Evolutionary conservation across 805 yeast genomes (phyloP).

Genomic region (Kuraishia piskuri): DNA sequence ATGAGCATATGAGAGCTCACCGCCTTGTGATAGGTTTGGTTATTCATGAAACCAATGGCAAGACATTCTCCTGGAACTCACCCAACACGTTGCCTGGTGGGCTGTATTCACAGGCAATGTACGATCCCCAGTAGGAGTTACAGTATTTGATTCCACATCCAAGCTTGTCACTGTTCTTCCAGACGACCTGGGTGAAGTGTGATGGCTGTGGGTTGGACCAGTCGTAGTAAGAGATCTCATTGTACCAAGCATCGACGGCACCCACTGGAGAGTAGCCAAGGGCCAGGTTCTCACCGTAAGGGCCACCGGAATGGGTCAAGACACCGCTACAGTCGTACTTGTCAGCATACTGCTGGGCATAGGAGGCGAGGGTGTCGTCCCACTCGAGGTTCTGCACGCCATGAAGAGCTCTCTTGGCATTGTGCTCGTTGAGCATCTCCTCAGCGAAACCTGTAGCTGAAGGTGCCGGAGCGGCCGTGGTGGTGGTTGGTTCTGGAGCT

Average conservation of each 20-base stretch:
- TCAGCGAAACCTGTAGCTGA: slow-evolving; percentile 25
- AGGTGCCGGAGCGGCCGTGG: slow-evolving; percentile 13
- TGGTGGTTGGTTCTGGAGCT: slow-evolving; percentile 3
- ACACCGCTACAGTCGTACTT: slow-evolving; percentile 46
- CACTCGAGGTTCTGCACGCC: slow-evolving; percentile 43
- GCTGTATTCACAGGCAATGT: slow-evolving; percentile 65
- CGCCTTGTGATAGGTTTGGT: background rate
- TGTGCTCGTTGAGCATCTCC: slow-evolving; percentile 51
- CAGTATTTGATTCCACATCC: slow-evolving; percentile 74
- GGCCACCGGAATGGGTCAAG: slow-evolving; percentile 56
- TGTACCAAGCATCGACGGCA: slow-evolving; percentile 72
- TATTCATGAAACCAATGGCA: slow-evolving; percentile 8
- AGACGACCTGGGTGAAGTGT: slow-evolving; percentile 76
- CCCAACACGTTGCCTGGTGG: slow-evolving; percentile 68
- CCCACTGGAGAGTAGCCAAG: slow-evolving; percentile 51
- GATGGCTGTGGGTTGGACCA: slow-evolving; percentile 40
- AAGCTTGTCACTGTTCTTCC: slow-evolving; percentile 51
- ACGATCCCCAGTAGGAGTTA: slow-evolving; percentile 32
- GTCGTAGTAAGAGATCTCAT: slow-evolving; percentile 47
- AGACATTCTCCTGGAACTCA: slow-evolving; percentile 27
- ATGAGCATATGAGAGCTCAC: background rate
- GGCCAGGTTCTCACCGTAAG: slow-evolving; percentile 73
- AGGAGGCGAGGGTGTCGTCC: slow-evolving; percentile 40
- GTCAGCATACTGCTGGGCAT: slow-evolving; percentile 52
- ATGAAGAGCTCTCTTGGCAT: slow-evolving; percentile 46